Conservation (phyloP, 495 filamentous ascomycete genomes). For the Corynascus novoguineensis region DNA sequence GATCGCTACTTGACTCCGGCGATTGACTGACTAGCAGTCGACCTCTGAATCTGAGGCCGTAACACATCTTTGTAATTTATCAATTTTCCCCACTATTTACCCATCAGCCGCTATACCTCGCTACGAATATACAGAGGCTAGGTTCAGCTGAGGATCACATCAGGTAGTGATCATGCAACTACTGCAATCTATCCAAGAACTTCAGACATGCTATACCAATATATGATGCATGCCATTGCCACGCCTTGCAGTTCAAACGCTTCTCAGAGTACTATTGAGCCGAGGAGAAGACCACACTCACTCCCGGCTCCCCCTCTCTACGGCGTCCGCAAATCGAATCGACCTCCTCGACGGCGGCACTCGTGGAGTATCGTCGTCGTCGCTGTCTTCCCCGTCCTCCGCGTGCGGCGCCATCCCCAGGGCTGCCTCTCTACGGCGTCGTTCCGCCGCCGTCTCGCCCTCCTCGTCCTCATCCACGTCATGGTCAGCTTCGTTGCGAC, state of each 20-base stretch:
- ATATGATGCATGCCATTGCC: too few species aligned
- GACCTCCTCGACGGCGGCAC: constrained; percentile 38
- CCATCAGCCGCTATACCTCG: constrained; percentile 3
- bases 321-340: constrained; percentile 45
- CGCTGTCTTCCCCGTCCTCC: constrained; percentile 54
- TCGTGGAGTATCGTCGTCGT: constrained; percentile 55
- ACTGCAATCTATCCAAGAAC: not conserved
- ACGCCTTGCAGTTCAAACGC: too few species aligned
- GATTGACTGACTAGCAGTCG: too few species aligned
- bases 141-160: not conserved
- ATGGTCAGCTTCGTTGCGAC: constrained; percentile 9
- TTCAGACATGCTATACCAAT: not conserved
- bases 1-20: too few species aligned
- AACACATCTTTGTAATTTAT: too few species aligned
- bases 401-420: constrained; percentile 56
- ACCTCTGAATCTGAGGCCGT: too few species aligned
- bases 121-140: not conserved
- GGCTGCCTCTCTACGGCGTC: constrained; percentile 75
- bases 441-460: constrained; percentile 77
- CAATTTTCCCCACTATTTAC: not conserved
- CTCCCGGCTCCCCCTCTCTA: constrained; percentile 16
- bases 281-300: too few species aligned
- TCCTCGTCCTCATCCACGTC: constrained; percentile 38
- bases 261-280: too few species aligned
- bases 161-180: not conserved